These are phyloP conservation scores for Orbilia javanica DNA, from an alignment of 2,329 filamentous ascomycete genomes.

Conservation along the genomic window DNA sequence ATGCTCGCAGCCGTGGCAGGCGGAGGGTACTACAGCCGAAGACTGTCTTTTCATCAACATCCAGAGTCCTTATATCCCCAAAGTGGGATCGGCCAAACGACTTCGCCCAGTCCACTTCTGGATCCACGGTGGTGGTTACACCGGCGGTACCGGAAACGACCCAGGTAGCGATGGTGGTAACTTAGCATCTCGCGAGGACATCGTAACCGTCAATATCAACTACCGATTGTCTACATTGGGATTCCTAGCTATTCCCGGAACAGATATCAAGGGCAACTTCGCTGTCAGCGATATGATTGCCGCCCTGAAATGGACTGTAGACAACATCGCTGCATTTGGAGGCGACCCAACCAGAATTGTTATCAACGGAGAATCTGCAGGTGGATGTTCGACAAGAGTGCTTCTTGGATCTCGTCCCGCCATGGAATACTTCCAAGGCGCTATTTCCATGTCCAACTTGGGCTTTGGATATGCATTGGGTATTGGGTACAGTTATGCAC, in stretches of 20 bases:
- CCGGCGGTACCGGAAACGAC: conserved; percentile 67
- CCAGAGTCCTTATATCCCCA: conserved; percentile 67
- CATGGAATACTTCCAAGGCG: conserved; percentile 68
- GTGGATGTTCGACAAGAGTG: conserved; percentile 71
- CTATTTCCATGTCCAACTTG: conserved; percentile 69
- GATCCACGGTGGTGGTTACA: conserved; percentile 73
- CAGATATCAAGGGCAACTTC: conserved; percentile 68
- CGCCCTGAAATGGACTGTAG: conserved; percentile 61
- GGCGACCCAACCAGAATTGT: conserved; percentile 61
- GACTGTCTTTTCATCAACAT: conserved; percentile 70
- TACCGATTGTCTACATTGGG: conserved; percentile 73
- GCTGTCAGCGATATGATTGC: conserved; percentile 61
- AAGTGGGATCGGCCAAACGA: conserved; percentile 55
- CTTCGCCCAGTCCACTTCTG: conserved; percentile 69
- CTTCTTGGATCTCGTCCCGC: conserved; percentile 69
- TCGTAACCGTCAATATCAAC: conserved; percentile 73
- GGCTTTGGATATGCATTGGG: conserved; percentile 72
- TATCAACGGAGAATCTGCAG: conserved; percentile 62
- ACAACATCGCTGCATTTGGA: conserved; percentile 60
- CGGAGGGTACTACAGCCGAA: conserved; percentile 64
- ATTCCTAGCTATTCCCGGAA: conserved; percentile 72
- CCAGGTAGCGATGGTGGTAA: conserved; percentile 70
- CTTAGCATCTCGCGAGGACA: conserved; percentile 72
- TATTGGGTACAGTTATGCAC: conserved; percentile 71
- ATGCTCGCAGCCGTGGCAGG: conserved; percentile 65